Evolutionary conservation across 2,329 filamentous ascomycete genomes (phyloP), one percentile per base, ranked within the genome.

Genomic region (Basipetospora chlamydospora): DNA sequence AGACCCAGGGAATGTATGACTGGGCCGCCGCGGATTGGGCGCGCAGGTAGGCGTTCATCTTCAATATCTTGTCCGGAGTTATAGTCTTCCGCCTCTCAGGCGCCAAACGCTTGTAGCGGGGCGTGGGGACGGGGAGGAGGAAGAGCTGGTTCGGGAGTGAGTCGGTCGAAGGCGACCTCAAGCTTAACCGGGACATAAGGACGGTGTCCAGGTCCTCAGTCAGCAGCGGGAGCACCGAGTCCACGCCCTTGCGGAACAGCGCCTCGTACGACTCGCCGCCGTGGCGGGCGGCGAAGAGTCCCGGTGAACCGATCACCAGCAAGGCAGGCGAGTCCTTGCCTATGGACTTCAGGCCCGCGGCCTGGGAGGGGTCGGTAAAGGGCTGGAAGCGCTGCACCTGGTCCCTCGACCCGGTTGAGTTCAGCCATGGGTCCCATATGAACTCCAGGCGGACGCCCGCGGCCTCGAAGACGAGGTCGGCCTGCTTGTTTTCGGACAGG

Each of bases 341-440:
- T n/a, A n/a, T n/a, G n/a, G n/a, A n/a, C 9, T 17, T 4, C 16
- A 51, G 52, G 11, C 16, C 17, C 22, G 18, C 42, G n/a, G 35
- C 42, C 13, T 39, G 43, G n/a, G 46, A 40, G 32, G 43, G 32
- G 15, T 43, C 42, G 13, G 43, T 33, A 35, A 42, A 46, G 31
- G 47, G 42, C 21, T 46, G 49, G 42, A 60, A 65, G 2, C 47
- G 46, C 20, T 50, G 46, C 28, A 73, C 44, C 33, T 66, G 21
- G 5, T 35, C 21, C 13, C 23, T 22, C 11, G 40, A 26, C 3
- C 9, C 7, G 58, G 11, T 53, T 46, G 17, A 57, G 47, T 48
- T 78, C 70, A 78, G 56, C 53, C 60, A 76, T 1, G 75, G 74
- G 49, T 80, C 73, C 71, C 72, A 79, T 9, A 75, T 50, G 42